These are phyloP conservation scores for Lycium barbarum DNA, from an alignment of 257 asterid genomes.

Conservation along the genomic window DNA sequence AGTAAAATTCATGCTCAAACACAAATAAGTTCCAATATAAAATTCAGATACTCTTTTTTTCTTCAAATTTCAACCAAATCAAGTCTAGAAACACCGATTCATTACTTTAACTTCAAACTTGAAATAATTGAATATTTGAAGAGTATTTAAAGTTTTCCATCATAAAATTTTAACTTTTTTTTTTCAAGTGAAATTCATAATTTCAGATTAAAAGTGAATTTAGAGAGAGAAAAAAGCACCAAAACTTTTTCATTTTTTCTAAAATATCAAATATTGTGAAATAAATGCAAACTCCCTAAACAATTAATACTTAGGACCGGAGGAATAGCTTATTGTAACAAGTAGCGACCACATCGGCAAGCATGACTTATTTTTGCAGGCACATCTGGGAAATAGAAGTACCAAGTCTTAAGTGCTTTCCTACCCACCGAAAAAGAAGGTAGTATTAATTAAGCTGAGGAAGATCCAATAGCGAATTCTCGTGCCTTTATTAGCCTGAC, in stretches of 20 bases:
- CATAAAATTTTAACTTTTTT: no score
- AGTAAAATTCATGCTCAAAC: no score
- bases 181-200: no score
- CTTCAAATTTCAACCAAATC: no score
- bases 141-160: no score
- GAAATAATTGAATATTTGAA: no score
- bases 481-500: not conserved
- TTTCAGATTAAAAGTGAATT: not conserved
- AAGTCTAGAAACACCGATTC: no score
- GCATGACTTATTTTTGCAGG: not conserved
- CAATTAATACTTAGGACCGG: not conserved
- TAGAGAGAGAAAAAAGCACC: not conserved
- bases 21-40: no score
- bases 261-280: not conserved
- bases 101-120: no score
- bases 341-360: not conserved
- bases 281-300: not conserved
- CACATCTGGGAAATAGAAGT: not conserved
- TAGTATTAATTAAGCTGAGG: not conserved
- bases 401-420: not conserved
- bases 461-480: not conserved
- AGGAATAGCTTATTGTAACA: not conserved
- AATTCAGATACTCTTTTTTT: no score
- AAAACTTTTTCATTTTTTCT: not conserved
- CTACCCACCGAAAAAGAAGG: not conserved